These are phyloP conservation scores for Yamadazyma triangularis DNA, from an alignment of 1,139 yeast species.

Conservation along the genomic window DNA sequence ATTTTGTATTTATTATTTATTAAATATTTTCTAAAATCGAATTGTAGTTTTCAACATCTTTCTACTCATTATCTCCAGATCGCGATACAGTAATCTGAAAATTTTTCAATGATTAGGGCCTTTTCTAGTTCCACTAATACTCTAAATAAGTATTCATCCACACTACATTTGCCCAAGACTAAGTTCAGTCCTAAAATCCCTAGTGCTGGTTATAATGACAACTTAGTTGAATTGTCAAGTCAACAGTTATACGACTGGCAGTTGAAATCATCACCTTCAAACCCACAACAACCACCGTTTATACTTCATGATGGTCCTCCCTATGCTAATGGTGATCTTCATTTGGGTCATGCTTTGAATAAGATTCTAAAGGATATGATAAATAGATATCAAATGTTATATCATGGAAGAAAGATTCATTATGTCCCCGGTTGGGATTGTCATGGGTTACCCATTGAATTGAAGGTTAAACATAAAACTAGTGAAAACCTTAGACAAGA, in stretches of 20 bases:
- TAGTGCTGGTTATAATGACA: conserved; percentile 19
- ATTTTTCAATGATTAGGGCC: neutral
- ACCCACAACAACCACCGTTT: conserved; percentile 25
- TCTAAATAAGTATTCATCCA: conserved; percentile 21
- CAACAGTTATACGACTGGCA: conserved; percentile 35
- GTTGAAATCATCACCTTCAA: conserved; percentile 8
- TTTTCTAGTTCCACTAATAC: neutral
- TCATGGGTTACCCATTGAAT: conserved; percentile 94
- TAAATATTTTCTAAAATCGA: too few species aligned
- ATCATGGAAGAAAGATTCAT: conserved; percentile 53
- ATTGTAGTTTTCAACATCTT: too few species aligned
- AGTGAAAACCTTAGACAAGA: conserved; percentile 51
- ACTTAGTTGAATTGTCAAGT: conserved; percentile 24
- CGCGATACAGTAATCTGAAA: too few species aligned
- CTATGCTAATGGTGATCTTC: conserved; percentile 92
- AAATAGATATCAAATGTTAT: conserved; percentile 61
- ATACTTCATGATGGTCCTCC: conserved; percentile 97
- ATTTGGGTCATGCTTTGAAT: conserved; percentile 90
- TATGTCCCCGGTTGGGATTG: conserved; percentile 98
- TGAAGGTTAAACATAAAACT: conserved; percentile 61
- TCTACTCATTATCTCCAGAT: too few species aligned
- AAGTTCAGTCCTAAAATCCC: conserved; percentile 41
- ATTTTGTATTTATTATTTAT: too few species aligned
- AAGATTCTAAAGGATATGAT: conserved; percentile 85
- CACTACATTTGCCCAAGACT: conserved; percentile 40